Conservation (phyloP, 495 filamentous ascomycete species). For the Penicillium desertorum region DNA sequence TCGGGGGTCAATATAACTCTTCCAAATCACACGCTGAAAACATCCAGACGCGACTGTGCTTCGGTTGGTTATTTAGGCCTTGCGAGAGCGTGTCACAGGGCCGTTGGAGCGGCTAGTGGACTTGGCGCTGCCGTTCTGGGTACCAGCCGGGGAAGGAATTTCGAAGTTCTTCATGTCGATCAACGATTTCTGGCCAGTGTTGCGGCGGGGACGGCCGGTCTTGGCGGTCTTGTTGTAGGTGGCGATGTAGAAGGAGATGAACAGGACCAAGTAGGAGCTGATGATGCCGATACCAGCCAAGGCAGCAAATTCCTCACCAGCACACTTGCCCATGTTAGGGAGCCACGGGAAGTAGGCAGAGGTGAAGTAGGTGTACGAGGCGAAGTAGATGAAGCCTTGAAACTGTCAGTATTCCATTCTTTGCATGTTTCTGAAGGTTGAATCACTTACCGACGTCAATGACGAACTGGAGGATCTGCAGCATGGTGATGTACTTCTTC, state of each 20-base stretch:
- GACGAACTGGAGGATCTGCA: slow-evolving; percentile 60
- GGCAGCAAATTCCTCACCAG: slow-evolving; percentile 96
- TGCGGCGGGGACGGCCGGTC: slow-evolving; percentile 50
- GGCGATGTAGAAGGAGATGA: slow-evolving; percentile 98
- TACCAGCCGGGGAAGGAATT: slow-evolving; percentile 37
- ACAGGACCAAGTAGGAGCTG: slow-evolving; percentile 90
- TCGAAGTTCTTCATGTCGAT: slow-evolving; percentile 57
- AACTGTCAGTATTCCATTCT: slow-evolving; percentile 11
- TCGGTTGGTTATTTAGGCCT: slow-evolving; percentile 37
- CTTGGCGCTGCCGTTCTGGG: slow-evolving; percentile 33
- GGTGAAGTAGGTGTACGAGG: slow-evolving; percentile 93
- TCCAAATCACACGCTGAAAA: slow-evolving; percentile 2
- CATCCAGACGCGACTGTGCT: slow-evolving; percentile 2
- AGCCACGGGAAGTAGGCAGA: slow-evolving; percentile 85
- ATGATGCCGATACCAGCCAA: slow-evolving; percentile 90
- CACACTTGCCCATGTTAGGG: slow-evolving; percentile 80
- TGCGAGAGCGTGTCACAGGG: slow-evolving; percentile 50
- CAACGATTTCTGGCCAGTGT: slow-evolving; percentile 52
- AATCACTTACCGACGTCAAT: slow-evolving; percentile 54
- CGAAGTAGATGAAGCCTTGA: slow-evolving; percentile 87
- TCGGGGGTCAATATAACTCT: background rate
- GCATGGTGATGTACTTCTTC: slow-evolving; percentile 60
- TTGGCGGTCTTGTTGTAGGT: slow-evolving; percentile 90
- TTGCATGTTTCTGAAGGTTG: background rate
- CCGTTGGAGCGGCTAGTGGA: slow-evolving; percentile 45